Evolutionary conservation across 2,329 filamentous ascomycete genomes (phyloP).

Genomic region (Neospermospora avenae): DNA sequence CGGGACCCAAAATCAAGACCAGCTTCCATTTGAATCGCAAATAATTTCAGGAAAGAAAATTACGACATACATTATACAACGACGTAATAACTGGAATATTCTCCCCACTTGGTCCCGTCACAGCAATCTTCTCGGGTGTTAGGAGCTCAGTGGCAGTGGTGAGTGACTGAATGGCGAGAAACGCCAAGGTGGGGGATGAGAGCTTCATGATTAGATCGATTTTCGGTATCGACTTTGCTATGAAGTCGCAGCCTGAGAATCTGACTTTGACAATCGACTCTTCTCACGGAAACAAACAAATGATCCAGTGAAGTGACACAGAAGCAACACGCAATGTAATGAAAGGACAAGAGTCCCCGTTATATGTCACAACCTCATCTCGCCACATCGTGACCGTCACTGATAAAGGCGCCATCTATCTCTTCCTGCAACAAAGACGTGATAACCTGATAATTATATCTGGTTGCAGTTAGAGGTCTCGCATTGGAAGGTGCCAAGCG

Average conservation of each 20-base stretch:
- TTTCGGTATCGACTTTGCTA: too few species aligned
- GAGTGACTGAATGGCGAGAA: background rate
- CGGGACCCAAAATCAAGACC: too few species aligned
- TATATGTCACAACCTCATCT: background rate
- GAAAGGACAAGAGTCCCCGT: background rate
- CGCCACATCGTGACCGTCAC: background rate
- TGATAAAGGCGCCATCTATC: background rate
- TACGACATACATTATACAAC: background rate
- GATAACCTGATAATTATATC: background rate
- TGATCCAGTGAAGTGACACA: too few species aligned
- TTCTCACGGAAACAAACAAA: too few species aligned
- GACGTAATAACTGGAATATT: background rate
- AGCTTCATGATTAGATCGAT: background rate
- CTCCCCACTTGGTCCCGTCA: conserved; percentile 2
- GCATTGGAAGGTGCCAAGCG: conserved; percentile 1
- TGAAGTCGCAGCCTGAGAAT: too few species aligned
- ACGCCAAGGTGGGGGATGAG: background rate
- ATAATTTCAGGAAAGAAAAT: too few species aligned
- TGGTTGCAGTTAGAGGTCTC: too few species aligned
- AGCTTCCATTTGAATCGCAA: too few species aligned
- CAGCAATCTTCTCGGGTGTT: conserved; percentile 3
- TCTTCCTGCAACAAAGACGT: background rate
- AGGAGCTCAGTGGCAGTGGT: background rate
- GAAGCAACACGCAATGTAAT: too few species aligned
- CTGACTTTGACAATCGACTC: too few species aligned